Evolutionary conservation across 768 basidiomycete species (phyloP).

Genomic region (Botryobasidium botryosum): DNA sequence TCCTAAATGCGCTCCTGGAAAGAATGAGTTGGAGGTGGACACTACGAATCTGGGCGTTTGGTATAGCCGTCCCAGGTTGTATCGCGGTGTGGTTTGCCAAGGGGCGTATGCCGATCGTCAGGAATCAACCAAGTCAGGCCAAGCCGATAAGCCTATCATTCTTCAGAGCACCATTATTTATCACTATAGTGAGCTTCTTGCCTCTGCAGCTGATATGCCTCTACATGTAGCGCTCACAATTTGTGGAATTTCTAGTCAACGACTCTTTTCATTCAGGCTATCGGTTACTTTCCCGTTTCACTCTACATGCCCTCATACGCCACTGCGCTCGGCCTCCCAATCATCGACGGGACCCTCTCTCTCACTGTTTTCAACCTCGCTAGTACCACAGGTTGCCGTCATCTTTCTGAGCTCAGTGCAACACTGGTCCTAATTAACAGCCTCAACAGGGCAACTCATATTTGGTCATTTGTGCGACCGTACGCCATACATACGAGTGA

Average conservation of each 20-base stretch:
- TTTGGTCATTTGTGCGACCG: not conserved
- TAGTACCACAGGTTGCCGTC: too few species aligned
- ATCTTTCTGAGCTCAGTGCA: too few species aligned
- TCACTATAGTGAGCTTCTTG: not conserved
- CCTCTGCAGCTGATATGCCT: too few species aligned
- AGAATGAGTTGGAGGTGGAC: not conserved
- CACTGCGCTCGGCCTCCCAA: constrained; percentile 1
- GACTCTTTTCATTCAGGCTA: not conserved
- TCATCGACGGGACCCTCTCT: not conserved
- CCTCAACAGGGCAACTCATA: not conserved
- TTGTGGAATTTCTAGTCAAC: not conserved
- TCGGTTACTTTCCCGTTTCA: constrained; percentile 6
- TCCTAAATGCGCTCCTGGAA: not conserved
- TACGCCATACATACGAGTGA: not conserved
- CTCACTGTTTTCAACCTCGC: constrained; percentile 4
- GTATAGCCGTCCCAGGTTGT: not conserved
- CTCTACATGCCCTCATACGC: constrained; percentile 7
- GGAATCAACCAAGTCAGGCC: not conserved
- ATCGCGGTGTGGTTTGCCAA: not conserved
- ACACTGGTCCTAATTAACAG: not conserved
- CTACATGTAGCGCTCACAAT: too few species aligned
- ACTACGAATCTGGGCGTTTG: not conserved
- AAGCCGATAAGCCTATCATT: not conserved
- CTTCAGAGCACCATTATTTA: not conserved
- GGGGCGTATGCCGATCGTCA: not conserved